A percentile compares a stretch with the other conserved stretches of the same genome.
phyloP scores from a whole-genome alignment of 768 basidiomycete genomes.

The Sarcomyxa edulis region DNA sequence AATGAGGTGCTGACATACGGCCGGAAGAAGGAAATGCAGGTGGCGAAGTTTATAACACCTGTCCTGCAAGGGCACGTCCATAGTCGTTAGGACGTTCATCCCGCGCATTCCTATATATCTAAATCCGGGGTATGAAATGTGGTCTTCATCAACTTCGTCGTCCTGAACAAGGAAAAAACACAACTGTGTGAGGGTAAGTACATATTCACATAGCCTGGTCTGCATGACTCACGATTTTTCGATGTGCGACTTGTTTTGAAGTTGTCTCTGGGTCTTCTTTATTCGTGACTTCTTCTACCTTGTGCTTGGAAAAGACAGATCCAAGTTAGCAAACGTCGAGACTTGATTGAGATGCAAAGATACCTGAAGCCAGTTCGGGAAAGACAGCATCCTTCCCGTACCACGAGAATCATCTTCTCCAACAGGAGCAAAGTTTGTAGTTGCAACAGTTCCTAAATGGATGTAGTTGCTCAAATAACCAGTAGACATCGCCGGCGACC shows the following conservation, averaged over 20 bases:
- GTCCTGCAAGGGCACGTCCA: neutral
- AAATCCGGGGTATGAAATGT: neutral
- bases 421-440: neutral
- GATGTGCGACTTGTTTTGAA: neutral
- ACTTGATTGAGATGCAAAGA: too few relatives aligned
- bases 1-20: neutral
- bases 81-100: neutral
- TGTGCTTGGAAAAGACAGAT: too few relatives aligned
- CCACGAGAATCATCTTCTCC: neutral
- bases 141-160: neutral
- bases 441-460: neutral
- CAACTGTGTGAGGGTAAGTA: neutral
- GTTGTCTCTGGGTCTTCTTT: neutral
- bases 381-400: constrained; percentile 6
- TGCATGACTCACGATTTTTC: constrained; percentile 1
- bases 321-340: too few relatives aligned
- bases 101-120: neutral
- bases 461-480: too few relatives aligned
- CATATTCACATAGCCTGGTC: neutral
- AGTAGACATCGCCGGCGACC: neutral
- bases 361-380: constrained; percentile 7
- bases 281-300: neutral
- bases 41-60: neutral
- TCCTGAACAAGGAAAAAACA: constrained; percentile 4
- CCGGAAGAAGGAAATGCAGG: neutral